Evolutionary conservation across 495 filamentous ascomycete genomes (phyloP).

Genomic region (Aspergillus hancockii): DNA sequence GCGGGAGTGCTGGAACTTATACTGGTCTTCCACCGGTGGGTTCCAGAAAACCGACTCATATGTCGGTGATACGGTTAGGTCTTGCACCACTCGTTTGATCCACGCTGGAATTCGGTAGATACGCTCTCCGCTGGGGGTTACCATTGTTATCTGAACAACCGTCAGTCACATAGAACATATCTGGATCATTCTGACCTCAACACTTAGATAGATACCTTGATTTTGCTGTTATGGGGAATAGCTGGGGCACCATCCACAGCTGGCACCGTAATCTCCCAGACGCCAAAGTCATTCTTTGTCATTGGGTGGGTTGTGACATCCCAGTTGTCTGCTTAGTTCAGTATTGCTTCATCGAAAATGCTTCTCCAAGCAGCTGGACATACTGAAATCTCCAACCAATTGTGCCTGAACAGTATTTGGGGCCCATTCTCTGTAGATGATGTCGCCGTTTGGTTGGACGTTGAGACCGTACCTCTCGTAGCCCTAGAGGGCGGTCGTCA

Average conservation of each 20-base stretch:
- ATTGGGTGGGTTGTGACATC: constrained; percentile 78
- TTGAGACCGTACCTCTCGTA: constrained; percentile 85
- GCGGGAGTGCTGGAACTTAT: constrained; percentile 77
- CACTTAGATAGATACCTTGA: constrained; percentile 65
- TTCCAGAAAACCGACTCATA: constrained; percentile 99
- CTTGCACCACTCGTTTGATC: constrained; percentile 96
- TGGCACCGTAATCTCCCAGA: constrained; percentile 81
- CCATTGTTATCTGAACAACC: constrained; percentile 71
- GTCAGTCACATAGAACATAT: constrained; percentile 23
- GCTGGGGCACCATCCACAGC: constrained; percentile 71
- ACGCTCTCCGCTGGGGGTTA: constrained; percentile 73
- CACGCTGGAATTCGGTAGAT: constrained; percentile 90
- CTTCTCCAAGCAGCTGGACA: constrained; percentile 21
- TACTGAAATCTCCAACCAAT: constrained; percentile 97
- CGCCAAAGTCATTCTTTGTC: constrained; percentile 81
- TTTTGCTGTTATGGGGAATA: constrained; percentile 89
- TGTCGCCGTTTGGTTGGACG: constrained; percentile 75
- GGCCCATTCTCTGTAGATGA: constrained; percentile 94
- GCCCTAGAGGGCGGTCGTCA: constrained; percentile 52
- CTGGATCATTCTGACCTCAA: background rate
- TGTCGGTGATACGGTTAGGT: constrained; percentile 79
- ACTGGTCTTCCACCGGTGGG: constrained; percentile 71
- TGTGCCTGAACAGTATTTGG: constrained; percentile 81
- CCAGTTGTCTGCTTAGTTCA: constrained; percentile 75
- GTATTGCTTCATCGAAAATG: constrained; percentile 21